These are phyloP conservation scores for Endocarpon pusillum DNA, from an alignment of 495 filamentous ascomycete genomes.

Conservation along the genomic window DNA sequence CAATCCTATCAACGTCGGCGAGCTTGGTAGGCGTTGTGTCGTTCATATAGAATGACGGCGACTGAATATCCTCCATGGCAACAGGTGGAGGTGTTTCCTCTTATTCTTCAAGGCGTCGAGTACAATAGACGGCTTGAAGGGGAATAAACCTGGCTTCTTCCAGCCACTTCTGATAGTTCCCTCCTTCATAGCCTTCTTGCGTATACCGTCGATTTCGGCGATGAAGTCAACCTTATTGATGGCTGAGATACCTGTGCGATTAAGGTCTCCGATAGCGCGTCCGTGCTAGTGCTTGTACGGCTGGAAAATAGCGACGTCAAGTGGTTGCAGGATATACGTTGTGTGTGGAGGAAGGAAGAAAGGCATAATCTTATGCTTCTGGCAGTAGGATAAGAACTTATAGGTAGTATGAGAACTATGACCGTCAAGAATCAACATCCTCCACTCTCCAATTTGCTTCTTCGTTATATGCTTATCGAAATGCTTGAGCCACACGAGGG, in stretches of 20 bases:
- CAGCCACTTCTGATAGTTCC: conserved; percentile 2
- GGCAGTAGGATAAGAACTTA: conserved; percentile 4
- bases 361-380: conserved; percentile 8
- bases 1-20: too few relatives aligned
- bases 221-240: conserved; percentile 14
- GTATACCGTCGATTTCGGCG: conserved; percentile 1
- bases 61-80: too few relatives aligned
- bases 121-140: conserved; percentile 6
- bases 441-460: background rate
- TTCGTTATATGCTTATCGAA: background rate
- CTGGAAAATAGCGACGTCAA: conserved; percentile 12
- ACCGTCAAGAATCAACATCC: conserved; percentile 7
- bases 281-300: conserved; percentile 9
- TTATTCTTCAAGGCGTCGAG: too few relatives aligned
- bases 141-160: conserved; percentile 3
- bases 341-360: conserved; percentile 6
- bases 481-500: background rate
- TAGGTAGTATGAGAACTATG: conserved; percentile 6
- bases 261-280: conserved; percentile 9
- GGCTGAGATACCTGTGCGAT: conserved; percentile 1
- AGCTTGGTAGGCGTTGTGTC: too few relatives aligned
- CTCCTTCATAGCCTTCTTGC: conserved; percentile 3
- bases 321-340: conserved; percentile 9
- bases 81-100: too few relatives aligned
- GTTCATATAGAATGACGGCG: too few relatives aligned